These are phyloP conservation scores for Capsaspora owczarzaki DNA, from an alignment of 78 protist genomes.

Conservation along the genomic window DNA sequence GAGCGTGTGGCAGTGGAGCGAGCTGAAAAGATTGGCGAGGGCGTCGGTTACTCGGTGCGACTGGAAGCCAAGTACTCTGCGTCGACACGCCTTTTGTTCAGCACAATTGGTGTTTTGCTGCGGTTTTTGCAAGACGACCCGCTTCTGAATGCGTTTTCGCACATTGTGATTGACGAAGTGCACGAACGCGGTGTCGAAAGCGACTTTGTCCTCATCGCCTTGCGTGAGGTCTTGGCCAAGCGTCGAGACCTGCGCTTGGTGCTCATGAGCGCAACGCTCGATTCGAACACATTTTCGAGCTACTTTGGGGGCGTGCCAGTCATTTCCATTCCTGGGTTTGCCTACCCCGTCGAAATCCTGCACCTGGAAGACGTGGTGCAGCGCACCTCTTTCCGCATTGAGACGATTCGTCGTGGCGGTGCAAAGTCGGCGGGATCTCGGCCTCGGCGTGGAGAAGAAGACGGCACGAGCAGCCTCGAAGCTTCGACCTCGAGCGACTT, in stretches of 20 bases:
- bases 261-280: slow-evolving; percentile 68
- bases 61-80: neutral
- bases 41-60: slow-evolving; percentile 51
- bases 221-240: slow-evolving; percentile 21
- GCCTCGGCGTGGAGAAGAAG: no score
- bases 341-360: slow-evolving; percentile 39
- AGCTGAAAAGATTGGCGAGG: slow-evolving; percentile 32
- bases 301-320: slow-evolving; percentile 50
- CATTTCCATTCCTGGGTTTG: slow-evolving; percentile 43
- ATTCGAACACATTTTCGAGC: slow-evolving; percentile 29
- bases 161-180: slow-evolving; percentile 56
- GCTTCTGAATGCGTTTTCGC: neutral
- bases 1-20: slow-evolving; percentile 73
- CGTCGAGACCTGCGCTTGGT: slow-evolving; percentile 17
- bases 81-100: slow-evolving; percentile 54
- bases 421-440: no score
- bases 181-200: slow-evolving; percentile 76
- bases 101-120: slow-evolving; percentile 73
- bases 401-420: no score
- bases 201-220: slow-evolving; percentile 61
- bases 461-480: no score
- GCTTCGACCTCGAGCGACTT: no score
- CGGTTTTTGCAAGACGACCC: slow-evolving; percentile 29
- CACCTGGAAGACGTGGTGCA: slow-evolving; percentile 47
- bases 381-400: neutral